Base-by-base conservation (phyloP, 2,329 filamentous ascomycete genomes). In the Alternaria brassicicola region DNA sequence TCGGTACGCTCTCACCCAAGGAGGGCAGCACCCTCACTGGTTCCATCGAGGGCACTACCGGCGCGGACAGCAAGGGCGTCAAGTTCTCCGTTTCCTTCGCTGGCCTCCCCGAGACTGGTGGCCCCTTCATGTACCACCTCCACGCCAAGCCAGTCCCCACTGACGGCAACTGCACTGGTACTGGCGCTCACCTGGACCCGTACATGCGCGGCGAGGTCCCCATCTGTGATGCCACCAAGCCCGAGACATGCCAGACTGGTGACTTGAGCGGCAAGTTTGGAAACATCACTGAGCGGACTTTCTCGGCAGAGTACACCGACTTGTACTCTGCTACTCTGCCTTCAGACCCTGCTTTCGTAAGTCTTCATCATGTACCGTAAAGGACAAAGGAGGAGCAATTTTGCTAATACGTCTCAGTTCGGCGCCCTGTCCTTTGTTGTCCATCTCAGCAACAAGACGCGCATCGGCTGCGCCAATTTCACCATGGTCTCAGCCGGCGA, bases 391-490 rank as follows among this genome's bases (percentile, higher is more conserved):
- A 26, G 25, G 7, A 35, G 15, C 19, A 25, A 13, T 23, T 12
- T 12, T 8, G 31, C 17, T 47, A 35, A 35, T 21, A 51, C 12
- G 13, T n/a, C 13, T 10, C 48, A 57, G 55, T 79, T 86, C 56
- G 84, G 84, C 47, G 81, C 84, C 67, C 78, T 81, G 41, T 84
- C 81, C 45, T 70, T 87, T 54, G 85, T 87, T 39, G 71, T 88
- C 38, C 84, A 87, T 65, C 77, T 75, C 45, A 72, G 79, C 49
- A 83, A 86, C 74, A 80, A 79, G 63, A 83, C 81, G 7, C 81
- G 83, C 61, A 78, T 87, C 66, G 81, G 82, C 28, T 88, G 85
- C 76, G 85, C 82, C 57, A 86, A 86, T 73, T 86, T 87, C 70
- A 73, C 65, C 38, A 57, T 58, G 36, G 23, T 68, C 92, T 7